Conservation (phyloP, 345 rosid species). For the Abelmoschus esculentus region DNA sequence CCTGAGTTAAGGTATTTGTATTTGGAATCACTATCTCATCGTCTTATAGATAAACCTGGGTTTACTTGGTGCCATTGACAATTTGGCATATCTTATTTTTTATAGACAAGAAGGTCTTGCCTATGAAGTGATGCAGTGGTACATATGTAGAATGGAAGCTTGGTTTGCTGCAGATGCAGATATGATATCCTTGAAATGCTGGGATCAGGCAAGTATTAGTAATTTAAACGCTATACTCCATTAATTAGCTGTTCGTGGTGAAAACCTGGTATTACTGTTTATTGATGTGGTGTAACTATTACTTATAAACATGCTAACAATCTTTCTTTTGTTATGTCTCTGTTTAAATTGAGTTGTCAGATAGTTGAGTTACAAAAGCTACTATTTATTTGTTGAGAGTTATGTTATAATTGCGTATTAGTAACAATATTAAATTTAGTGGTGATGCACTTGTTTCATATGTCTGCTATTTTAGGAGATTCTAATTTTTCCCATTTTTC, state of each 20-base stretch:
- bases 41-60: neutral
- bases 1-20: conserved; percentile 63
- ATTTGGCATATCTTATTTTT: conserved; percentile 6
- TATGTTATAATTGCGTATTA: neutral
- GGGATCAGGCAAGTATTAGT: conserved; percentile 72
- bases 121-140: conserved; percentile 82
- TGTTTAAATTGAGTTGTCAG: neutral
- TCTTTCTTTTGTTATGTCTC: neutral
- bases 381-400: neutral
- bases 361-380: neutral
- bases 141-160: conserved; percentile 88
- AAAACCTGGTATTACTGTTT: neutral
- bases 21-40: neutral
- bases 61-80: conserved; percentile 6
- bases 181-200: conserved; percentile 68
- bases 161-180: conserved; percentile 96
- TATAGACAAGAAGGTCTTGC: conserved; percentile 69
- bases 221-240: neutral
- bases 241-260: neutral
- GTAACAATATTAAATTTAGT: neutral
- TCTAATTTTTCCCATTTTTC: neutral
- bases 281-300: neutral
- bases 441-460: neutral
- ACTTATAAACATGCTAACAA: neutral
- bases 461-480: neutral